These are phyloP conservation scores for Chlorencoelia australis DNA, from an alignment of 2,329 filamentous ascomycete genomes.

Conservation along the genomic window DNA sequence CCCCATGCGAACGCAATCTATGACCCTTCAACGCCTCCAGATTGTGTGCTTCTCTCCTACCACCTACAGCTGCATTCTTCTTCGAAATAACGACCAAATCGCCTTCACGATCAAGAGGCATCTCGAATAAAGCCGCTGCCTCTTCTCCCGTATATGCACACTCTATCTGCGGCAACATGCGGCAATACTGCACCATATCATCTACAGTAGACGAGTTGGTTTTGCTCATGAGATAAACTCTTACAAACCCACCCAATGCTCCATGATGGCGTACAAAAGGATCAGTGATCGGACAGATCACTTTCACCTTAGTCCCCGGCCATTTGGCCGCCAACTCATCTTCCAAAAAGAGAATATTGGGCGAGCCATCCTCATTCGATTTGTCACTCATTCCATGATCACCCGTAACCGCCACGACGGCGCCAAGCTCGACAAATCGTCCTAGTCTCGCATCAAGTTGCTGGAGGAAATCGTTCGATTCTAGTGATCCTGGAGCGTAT, in stretches of 20 bases:
- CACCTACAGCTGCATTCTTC: constrained; percentile 30
- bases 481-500: constrained; percentile 28
- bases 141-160: constrained; percentile 24
- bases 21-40: constrained; percentile 27
- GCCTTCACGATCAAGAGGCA: constrained; percentile 32
- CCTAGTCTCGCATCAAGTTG: constrained; percentile 28
- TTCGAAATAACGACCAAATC: constrained; percentile 32
- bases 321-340: too few relatives aligned
- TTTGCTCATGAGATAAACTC: constrained; percentile 28
- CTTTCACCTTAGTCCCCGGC: too few relatives aligned
- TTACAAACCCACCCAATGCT: constrained; percentile 33
- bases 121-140: constrained; percentile 28
- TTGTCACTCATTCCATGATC: too few relatives aligned
- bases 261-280: too few relatives aligned
- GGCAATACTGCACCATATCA: constrained; percentile 22
- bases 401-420: constrained; percentile 27
- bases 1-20: too few relatives aligned
- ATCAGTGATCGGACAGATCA: too few relatives aligned
- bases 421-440: constrained; percentile 27
- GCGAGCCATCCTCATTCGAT: constrained; percentile 35
- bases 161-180: constrained; percentile 6
- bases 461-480: constrained; percentile 31
- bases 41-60: constrained; percentile 28
- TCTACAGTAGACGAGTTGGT: constrained; percentile 18
- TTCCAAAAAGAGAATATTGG: constrained; percentile 34